A percentile compares a stretch with the other conserved stretches of the same genome.
Conservation (phyloP, 345 rosid genomes). For the Arabis hirsuta region DNA sequence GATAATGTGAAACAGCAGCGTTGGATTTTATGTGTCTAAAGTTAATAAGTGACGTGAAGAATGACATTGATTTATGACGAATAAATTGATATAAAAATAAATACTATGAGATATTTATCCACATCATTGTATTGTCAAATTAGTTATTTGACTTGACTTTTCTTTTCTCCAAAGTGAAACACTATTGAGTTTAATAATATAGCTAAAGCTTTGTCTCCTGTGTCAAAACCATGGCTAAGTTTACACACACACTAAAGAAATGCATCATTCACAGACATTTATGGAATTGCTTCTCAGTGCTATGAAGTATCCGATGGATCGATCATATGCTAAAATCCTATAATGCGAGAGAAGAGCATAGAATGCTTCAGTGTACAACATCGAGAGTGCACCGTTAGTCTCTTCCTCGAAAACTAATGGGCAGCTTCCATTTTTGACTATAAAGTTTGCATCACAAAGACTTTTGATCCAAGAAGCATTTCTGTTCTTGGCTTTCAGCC, state of each 20-base stretch:
- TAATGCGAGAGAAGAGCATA: background rate
- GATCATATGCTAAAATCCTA: background rate
- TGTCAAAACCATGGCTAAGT: background rate
- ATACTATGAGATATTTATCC: too few species aligned
- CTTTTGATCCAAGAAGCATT: slow-evolving; percentile 63
- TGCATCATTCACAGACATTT: background rate
- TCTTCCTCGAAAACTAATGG: slow-evolving; percentile 50
- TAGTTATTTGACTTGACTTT: background rate
- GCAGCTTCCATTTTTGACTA: slow-evolving; percentile 77
- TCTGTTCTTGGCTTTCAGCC: slow-evolving; percentile 70
- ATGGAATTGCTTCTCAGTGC: background rate
- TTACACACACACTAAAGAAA: background rate
- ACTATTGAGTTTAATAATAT: too few species aligned
- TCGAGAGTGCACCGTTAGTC: background rate
- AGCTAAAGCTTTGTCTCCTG: too few species aligned
- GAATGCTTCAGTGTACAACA: background rate
- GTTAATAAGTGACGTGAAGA: slow-evolving; percentile 25
- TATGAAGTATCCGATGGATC: background rate
- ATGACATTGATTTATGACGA: slow-evolving; percentile 29
- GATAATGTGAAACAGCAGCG: background rate
- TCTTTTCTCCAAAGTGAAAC: slow-evolving; percentile 46
- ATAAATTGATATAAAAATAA: too few species aligned
- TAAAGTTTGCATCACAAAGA: slow-evolving; percentile 80
- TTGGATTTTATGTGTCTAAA: background rate
- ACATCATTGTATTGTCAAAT: background rate